These are phyloP conservation scores for Conticribra weissflogii DNA, from an alignment of 108 stramenopile species.

Conservation along the genomic window DNA sequence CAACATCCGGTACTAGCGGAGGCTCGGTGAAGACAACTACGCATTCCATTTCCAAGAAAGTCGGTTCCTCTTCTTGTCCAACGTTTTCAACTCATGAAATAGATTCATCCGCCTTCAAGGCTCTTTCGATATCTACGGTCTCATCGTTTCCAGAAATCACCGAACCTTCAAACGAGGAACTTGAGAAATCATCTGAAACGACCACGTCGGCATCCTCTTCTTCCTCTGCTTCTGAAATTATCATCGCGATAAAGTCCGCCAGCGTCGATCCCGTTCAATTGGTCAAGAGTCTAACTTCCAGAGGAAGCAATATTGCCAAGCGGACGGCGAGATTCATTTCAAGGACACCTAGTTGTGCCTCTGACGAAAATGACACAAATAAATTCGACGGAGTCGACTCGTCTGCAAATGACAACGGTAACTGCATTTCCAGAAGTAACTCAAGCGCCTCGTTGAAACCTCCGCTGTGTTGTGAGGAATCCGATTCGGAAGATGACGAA, in stretches of 20 bases:
- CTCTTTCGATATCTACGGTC: not conserved
- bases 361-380: constrained; percentile 4
- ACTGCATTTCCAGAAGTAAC: not conserved
- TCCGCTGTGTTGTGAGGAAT: constrained; percentile 32
- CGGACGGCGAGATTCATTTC: constrained; percentile 42
- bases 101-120: not conserved
- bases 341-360: constrained; percentile 7
- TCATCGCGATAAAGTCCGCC: constrained; percentile 64
- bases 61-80: not conserved
- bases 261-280: constrained; percentile 66
- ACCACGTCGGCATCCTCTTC: constrained; percentile 4
- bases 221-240: constrained; percentile 32
- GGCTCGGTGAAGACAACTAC: not conserved
- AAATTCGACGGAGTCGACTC: constrained; percentile 16
- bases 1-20: not conserved
- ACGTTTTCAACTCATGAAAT: not conserved
- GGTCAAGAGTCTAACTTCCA: constrained; percentile 60
- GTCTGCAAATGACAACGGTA: not conserved
- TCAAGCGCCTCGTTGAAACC: constrained; percentile 6
- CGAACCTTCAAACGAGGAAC: not conserved
- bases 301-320: constrained; percentile 44
- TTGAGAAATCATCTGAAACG: not conserved
- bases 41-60: no score
- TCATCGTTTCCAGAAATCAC: constrained; percentile 4
- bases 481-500: constrained; percentile 48